Conservation (phyloP, 2,329 filamentous ascomycete genomes). For the Sclerotinia nivalis region DNA sequence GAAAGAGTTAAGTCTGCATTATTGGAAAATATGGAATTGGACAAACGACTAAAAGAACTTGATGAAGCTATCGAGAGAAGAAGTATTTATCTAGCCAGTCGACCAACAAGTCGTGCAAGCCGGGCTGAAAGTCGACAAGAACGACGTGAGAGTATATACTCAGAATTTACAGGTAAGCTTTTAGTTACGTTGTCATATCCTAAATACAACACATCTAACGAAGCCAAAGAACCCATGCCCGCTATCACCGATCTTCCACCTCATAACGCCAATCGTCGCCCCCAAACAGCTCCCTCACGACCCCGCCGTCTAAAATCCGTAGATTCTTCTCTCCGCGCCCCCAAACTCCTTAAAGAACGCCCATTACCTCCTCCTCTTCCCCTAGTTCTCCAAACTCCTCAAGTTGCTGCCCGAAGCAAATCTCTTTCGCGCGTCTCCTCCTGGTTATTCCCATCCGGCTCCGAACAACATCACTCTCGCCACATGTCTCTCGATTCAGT, state of each 20-base stretch:
- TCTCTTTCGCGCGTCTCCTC: conserved; percentile 62
- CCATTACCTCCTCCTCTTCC: conserved; percentile 53
- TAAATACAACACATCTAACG: conserved; percentile 24
- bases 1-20: conserved; percentile 40
- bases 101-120: conserved; percentile 37
- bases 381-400: conserved; percentile 51
- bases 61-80: conserved; percentile 58
- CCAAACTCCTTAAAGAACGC: conserved; percentile 26
- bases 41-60: conserved; percentile 59
- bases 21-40: conserved; percentile 52
- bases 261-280: conserved; percentile 41
- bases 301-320: conserved; percentile 23
- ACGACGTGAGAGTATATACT: conserved; percentile 33
- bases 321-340: conserved; percentile 7
- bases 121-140: conserved; percentile 32
- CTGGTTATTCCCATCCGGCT: conserved; percentile 53
- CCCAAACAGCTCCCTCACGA: conserved; percentile 24
- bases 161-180: conserved; percentile 33
- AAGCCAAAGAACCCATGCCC: conserved; percentile 52
- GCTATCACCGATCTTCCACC: conserved; percentile 47
- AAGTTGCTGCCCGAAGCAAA: conserved; percentile 65
- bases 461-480: conserved; percentile 37
- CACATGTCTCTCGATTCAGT: conserved; percentile 52
- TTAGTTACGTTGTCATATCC: not conserved
- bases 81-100: conserved; percentile 49